phyloP scores from a whole-genome alignment of 164 flowering plant genomes.

The Pachysandra terminalis region DNA sequence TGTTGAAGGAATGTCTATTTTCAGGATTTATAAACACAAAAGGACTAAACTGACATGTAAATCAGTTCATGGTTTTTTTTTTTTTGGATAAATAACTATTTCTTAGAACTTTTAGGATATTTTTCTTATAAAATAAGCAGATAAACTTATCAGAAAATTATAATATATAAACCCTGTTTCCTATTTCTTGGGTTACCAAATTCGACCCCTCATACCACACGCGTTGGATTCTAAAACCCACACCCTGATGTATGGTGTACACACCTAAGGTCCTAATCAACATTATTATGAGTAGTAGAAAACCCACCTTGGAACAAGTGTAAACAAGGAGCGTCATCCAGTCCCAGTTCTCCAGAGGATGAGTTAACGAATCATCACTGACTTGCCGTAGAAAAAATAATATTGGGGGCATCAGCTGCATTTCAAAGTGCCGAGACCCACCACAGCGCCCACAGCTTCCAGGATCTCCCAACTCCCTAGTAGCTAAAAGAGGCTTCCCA shows the following conservation, averaged over 20 bases:
- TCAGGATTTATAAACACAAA: no score
- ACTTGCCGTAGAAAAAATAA: slow-evolving; percentile 72
- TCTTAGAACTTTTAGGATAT: no score
- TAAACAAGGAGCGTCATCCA: slow-evolving; percentile 86
- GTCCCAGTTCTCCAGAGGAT: slow-evolving; percentile 52
- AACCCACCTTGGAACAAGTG: slow-evolving; percentile 74
- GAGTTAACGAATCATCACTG: slow-evolving; percentile 30
- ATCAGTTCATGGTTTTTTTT: no score
- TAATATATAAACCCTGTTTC: no score
- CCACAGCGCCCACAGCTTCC: slow-evolving; percentile 67
- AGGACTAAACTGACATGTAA: no score
- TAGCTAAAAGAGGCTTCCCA: slow-evolving; percentile 72
- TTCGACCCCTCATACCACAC: no score
- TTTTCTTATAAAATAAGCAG: no score
- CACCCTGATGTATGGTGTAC: neutral
- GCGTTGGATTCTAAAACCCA: no score
- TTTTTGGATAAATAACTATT: no score
- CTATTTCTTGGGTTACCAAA: no score
- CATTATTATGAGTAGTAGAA: slow-evolving; percentile 2
- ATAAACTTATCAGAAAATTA: no score
- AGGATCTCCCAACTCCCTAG: slow-evolving; percentile 33
- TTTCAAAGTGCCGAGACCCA: slow-evolving; percentile 59
- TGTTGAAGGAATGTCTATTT: no score
- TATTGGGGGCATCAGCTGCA: slow-evolving; percentile 93
- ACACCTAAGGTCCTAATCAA: neutral